Conservation (phyloP, 2,329 filamentous ascomycete genomes). For the Fusarium anguioides region DNA sequence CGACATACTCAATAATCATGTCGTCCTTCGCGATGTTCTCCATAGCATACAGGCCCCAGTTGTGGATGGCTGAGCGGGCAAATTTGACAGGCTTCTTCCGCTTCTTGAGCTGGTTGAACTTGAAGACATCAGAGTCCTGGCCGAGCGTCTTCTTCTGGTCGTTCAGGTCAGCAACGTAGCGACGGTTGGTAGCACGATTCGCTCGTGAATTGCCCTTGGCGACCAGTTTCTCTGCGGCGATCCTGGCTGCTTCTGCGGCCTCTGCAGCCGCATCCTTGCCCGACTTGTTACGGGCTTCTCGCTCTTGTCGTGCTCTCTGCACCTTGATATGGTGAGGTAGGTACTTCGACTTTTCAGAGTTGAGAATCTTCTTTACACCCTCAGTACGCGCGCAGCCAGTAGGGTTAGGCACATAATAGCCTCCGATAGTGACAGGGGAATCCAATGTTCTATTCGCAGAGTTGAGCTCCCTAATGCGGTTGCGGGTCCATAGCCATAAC, state of each 20-base stretch:
- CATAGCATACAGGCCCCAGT: constrained; percentile 97
- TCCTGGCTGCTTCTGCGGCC: constrained; percentile 76
- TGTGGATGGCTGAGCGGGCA: constrained; percentile 96
- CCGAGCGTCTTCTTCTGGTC: constrained; percentile 90
- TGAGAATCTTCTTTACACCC: constrained; percentile 93
- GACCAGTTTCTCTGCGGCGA: constrained; percentile 81
- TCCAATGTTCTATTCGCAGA: constrained; percentile 46
- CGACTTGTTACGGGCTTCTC: constrained; percentile 79
- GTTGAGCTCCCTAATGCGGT: constrained; percentile 68
- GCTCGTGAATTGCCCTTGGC: constrained; percentile 92
- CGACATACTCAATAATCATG: constrained; percentile 99
- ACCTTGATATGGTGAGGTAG: constrained; percentile 97
- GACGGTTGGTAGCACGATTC: constrained; percentile 94
- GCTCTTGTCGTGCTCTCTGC: constrained; percentile 88
- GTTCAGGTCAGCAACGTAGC: constrained; percentile 93
- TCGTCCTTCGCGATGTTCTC: constrained; percentile 97
- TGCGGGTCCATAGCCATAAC: constrained; percentile 68
- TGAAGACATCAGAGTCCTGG: constrained; percentile 87
- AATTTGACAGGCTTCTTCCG: constrained; percentile 99
- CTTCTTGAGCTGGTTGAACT: constrained; percentile 99
- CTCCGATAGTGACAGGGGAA: constrained; percentile 61
- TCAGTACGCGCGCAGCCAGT: constrained; percentile 92
- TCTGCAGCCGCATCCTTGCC: constrained; percentile 73
- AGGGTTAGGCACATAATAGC: constrained; percentile 84
- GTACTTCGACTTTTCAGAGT: constrained; percentile 98